phyloP scores from a whole-genome alignment of 2,329 filamentous ascomycete species.

The Pleurostoma richardsiae region DNA sequence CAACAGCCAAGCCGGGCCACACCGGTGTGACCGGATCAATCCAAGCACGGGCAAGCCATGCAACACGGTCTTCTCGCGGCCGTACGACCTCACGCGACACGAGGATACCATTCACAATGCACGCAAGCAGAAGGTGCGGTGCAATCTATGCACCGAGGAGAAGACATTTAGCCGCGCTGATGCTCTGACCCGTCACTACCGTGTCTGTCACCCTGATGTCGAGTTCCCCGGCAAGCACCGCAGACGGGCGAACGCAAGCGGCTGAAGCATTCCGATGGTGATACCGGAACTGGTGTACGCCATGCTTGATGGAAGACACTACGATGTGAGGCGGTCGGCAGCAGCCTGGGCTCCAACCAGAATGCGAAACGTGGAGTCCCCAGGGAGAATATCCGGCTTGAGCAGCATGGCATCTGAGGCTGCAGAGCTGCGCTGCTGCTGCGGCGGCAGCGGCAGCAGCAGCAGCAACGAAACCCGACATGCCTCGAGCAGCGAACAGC shows the following conservation, averaged over 20 bases:
- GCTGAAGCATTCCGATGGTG: background rate
- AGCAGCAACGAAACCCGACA: too few relatives aligned
- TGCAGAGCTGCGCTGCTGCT: too few relatives aligned
- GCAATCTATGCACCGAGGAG: constrained; percentile 87
- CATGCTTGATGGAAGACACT: too few relatives aligned
- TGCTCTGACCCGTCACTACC: constrained; percentile 88
- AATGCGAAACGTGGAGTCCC: too few relatives aligned
- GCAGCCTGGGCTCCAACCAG: too few relatives aligned
- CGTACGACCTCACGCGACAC: constrained; percentile 93
- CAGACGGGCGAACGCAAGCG: constrained; percentile 22
- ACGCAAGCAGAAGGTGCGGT: constrained; percentile 90
- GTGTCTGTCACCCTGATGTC: constrained; percentile 87
- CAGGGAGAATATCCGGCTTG: too few relatives aligned
- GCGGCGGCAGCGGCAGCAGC: too few relatives aligned
- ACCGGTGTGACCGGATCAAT: constrained; percentile 89
- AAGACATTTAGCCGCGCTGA: constrained; percentile 97
- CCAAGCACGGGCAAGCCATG: constrained; percentile 93
- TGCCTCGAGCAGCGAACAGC: too few relatives aligned
- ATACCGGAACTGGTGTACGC: too few relatives aligned
- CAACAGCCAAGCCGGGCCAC: constrained; percentile 88
- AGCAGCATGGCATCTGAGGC: too few relatives aligned
- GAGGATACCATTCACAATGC: constrained; percentile 97
- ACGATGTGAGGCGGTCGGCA: too few relatives aligned
- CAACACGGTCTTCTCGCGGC: constrained; percentile 88
- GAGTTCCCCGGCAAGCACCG: constrained; percentile 67